These are phyloP conservation scores for Proteromonas lacertae DNA, from an alignment of 352 stramenopile species.

Conservation along the genomic window DNA sequence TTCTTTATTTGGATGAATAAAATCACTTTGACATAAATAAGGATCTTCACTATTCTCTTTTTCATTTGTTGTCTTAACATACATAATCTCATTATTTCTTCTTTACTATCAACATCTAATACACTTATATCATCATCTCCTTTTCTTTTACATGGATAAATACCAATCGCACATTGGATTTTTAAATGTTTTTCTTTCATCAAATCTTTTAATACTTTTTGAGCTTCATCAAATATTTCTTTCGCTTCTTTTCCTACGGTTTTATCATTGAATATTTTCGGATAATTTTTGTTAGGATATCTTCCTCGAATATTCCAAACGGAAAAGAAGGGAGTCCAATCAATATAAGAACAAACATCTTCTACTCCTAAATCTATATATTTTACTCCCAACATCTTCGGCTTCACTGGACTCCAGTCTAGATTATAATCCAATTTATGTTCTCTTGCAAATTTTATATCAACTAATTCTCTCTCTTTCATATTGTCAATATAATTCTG, in stretches of 20 bases:
- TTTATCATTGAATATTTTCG: conserved; percentile 90
- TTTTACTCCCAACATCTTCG: conserved; percentile 37
- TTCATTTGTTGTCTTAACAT: conserved; percentile 81
- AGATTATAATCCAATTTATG: conserved; percentile 51
- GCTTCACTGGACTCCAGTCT: conserved; percentile 30
- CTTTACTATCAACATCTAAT: conserved; percentile 27
- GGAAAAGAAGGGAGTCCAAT: conserved; percentile 96
- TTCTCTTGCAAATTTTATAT: conserved; percentile 30
- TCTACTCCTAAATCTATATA: conserved; percentile 47
- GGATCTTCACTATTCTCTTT: conserved; percentile 59
- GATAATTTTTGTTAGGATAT: conserved; percentile 85
- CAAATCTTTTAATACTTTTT: conserved; percentile 43
- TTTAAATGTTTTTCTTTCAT: conserved; percentile 52
- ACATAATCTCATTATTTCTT: conserved; percentile 48
- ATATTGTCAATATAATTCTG: conserved; percentile 48
- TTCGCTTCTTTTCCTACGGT: conserved; percentile 59
- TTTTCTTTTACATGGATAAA: conserved; percentile 57
- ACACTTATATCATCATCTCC: conserved; percentile 68
- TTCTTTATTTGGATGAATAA: conserved; percentile 35
- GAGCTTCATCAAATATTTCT: conserved; percentile 79
- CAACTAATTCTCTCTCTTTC: conserved; percentile 34
- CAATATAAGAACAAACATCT: conserved; percentile 69
- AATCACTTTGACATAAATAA: conserved; percentile 70
- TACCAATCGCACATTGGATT: conserved; percentile 53
- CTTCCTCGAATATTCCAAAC: conserved; percentile 77